Evolutionary conservation across 2,329 filamentous ascomycete species (phyloP).

Genomic region (Fusarium sp.): DNA sequence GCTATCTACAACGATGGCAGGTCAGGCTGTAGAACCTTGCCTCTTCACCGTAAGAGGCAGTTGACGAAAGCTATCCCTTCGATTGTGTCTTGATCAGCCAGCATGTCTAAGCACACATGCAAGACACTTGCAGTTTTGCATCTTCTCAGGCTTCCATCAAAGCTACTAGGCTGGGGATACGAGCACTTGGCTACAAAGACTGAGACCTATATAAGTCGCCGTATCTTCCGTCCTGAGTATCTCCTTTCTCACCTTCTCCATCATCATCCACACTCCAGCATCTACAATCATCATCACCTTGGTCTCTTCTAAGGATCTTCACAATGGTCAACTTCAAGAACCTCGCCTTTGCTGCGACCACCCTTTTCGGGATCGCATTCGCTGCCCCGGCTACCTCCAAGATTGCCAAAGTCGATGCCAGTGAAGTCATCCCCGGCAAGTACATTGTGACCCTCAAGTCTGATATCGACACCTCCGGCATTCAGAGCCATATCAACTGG

Average conservation of each 20-base stretch:
- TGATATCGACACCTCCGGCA: conserved; percentile 53
- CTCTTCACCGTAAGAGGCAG: conserved; percentile 38
- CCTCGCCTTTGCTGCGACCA: conserved; percentile 39
- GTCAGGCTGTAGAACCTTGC: conserved; percentile 14
- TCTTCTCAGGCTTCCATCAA: not conserved
- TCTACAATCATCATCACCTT: conserved; percentile 5
- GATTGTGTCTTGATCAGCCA: conserved; percentile 14
- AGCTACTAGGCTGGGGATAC: conserved; percentile 7
- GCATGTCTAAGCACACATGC: conserved; percentile 8
- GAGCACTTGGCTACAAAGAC: not conserved
- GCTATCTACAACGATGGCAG: conserved; percentile 13
- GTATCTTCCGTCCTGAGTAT: conserved; percentile 3
- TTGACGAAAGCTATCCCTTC: conserved; percentile 28
- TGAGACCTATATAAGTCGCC: conserved; percentile 36
- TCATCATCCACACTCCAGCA: conserved; percentile 21
- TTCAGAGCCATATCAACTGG: conserved; percentile 59
- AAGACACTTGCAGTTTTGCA: conserved; percentile 7
- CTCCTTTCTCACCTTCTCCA: conserved; percentile 19
- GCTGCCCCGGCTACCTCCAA: conserved; percentile 36
- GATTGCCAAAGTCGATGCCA: conserved; percentile 14
- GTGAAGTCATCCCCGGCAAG: conserved; percentile 49
- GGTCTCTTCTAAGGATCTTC: conserved; percentile 13
- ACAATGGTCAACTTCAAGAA: conserved; percentile 47
- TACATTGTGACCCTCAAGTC: conserved; percentile 72
- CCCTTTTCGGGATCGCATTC: conserved; percentile 37